Base-by-base conservation (phyloP, 768 basidiomycete species). In the Auricularia cornea region DNA sequence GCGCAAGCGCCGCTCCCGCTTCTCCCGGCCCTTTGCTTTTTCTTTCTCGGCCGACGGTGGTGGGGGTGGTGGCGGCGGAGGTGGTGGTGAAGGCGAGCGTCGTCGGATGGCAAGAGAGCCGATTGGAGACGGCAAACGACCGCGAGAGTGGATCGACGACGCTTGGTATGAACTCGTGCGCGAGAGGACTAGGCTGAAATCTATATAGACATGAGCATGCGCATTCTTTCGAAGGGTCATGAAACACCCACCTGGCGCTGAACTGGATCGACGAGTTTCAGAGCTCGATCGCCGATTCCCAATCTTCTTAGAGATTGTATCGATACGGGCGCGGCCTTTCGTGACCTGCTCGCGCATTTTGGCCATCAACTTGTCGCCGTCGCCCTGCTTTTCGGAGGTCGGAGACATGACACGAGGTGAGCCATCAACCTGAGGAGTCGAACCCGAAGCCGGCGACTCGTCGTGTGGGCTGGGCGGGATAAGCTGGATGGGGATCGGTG, bases 121-220 rank as follows among this genome's bases (percentile, higher is more conserved):
- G 28, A 57, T 29, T 3, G 54, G 54, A 10, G 54, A 57, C 54
- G 28, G 28, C 16, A 57, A 26, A 57, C 84, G 78, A 30, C 59
- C 64, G 40, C 92, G 84, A 1, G 91, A 90, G 71, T 94, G 92
- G 60, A 94, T 94, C 1, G 92, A 94, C 1, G 84, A 92, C 70
- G 70, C 92, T 80, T 82, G 92, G 79, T 77, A 91, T 77, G 63
- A 83, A 71, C 62, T 82, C 78, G 62, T 83, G 4, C 65, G 84
- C 20, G 79, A 80, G 11, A 90, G 76, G 14, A 84, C 80, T 2
- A 82, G 82, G 66, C 89, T 84, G 66, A 92, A 88, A 68, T 92
- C 90, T 89, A 63, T 12, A 26, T 10, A 1, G 33, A 33, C 35
- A 18, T 26, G 31, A 23, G 16, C 11, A 23, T 3, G 62, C 63